Conservation (phyloP, 495 filamentous ascomycete genomes). For the Talaromyces wortmannii region DNA sequence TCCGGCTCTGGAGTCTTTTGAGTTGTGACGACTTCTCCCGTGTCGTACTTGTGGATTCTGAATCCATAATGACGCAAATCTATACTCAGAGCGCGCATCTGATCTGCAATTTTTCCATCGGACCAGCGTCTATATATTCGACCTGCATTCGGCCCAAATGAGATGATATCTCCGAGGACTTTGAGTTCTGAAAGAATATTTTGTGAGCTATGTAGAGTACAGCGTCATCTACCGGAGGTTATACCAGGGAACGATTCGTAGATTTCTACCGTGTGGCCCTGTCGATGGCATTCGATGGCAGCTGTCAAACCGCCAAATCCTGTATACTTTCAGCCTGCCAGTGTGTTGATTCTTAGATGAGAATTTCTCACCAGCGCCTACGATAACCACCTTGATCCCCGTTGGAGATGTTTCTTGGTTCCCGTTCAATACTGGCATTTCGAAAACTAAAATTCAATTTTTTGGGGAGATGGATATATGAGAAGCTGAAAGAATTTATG, state of each 20-base stretch:
- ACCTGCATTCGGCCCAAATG: constrained; percentile 54
- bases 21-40: constrained; percentile 53
- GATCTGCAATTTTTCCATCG: constrained; percentile 33
- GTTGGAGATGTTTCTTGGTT: constrained; percentile 7
- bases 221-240: neutral
- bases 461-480: too few relatives aligned
- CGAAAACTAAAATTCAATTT: neutral
- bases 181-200: constrained; percentile 34
- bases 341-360: neutral
- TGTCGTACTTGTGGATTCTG: constrained; percentile 51
- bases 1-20: constrained; percentile 36
- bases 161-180: constrained; percentile 56
- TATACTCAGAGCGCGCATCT: constrained; percentile 44
- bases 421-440: neutral
- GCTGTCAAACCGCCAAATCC: constrained; percentile 59
- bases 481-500: too few relatives aligned
- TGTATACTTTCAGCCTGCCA: constrained; percentile 1
- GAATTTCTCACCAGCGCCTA: constrained; percentile 29
- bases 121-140: constrained; percentile 49
- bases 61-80: constrained; percentile 46
- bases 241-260: constrained; percentile 46
- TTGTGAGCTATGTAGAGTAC: neutral
- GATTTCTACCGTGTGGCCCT: constrained; percentile 56
- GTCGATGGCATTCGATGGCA: constrained; percentile 56
- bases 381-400: constrained; percentile 51